Percentiles rank a stretch among this genome's conserved stretches.
Evolutionary conservation across 2,329 filamentous ascomycete species (phyloP).

Genomic region (Taxawa tesnikishii): DNA sequence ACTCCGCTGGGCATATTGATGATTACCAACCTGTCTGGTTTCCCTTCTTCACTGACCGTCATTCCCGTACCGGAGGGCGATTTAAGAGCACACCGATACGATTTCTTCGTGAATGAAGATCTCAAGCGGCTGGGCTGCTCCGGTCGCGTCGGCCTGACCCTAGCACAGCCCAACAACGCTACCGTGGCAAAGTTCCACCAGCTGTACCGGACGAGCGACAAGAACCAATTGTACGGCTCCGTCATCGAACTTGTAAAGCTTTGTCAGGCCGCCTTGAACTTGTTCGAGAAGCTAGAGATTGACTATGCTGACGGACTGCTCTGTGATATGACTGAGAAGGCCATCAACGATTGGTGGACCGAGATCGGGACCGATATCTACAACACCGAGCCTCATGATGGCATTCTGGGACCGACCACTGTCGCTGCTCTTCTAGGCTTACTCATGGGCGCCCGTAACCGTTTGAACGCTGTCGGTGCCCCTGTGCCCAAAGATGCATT

Average conservation of each 20-base stretch:
- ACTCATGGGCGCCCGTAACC: constrained; percentile 79
- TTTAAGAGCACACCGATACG: constrained; percentile 62
- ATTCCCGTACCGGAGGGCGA: constrained; percentile 83
- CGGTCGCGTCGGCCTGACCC: constrained; percentile 71
- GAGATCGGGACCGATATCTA: constrained; percentile 87
- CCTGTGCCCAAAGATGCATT: constrained; percentile 86
- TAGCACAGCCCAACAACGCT: constrained; percentile 65
- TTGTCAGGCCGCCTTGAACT: constrained; percentile 75
- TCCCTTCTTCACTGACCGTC: constrained; percentile 86
- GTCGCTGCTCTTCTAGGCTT: constrained; percentile 79
- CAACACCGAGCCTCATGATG: constrained; percentile 84
- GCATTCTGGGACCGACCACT: constrained; percentile 82
- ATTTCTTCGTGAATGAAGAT: constrained; percentile 90
- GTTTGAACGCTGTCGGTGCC: constrained; percentile 71
- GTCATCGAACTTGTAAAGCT: constrained; percentile 84
- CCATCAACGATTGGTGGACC: constrained; percentile 91
- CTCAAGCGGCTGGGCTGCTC: constrained; percentile 87
- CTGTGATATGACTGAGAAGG: constrained; percentile 84
- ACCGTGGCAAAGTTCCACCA: constrained; percentile 87
- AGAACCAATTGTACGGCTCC: constrained; percentile 62
- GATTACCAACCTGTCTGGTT: constrained; percentile 86
- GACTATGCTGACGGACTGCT: constrained; percentile 86
- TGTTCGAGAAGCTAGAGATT: constrained; percentile 78
- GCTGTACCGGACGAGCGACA: constrained; percentile 77
- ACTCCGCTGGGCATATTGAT: constrained; percentile 75